Evolutionary conservation across 2,329 filamentous ascomycete genomes (phyloP).

Genomic region (Trichoderma sp.): DNA sequence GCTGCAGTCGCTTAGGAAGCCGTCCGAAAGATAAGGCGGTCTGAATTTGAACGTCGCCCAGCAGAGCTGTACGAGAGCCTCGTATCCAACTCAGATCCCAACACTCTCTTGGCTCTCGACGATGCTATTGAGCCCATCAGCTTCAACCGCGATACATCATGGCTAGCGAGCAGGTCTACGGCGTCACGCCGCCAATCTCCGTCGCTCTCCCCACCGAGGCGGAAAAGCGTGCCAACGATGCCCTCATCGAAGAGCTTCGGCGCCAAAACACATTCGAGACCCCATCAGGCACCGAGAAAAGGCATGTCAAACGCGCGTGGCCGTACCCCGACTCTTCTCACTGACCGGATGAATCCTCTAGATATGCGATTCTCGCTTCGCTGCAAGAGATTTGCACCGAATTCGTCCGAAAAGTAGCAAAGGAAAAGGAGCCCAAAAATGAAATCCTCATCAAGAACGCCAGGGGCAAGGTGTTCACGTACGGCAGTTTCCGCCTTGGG

Average conservation of each 20-base stretch:
- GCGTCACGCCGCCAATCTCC: slow-evolving; percentile 83
- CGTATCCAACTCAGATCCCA: background rate
- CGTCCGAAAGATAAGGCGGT: background rate
- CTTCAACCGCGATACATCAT: slow-evolving; percentile 26
- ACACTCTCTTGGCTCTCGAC: background rate
- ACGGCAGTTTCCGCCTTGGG: slow-evolving; percentile 90
- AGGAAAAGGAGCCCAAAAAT: slow-evolving; percentile 67
- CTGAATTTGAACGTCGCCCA: no score
- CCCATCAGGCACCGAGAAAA: slow-evolving; percentile 75
- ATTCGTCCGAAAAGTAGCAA: slow-evolving; percentile 80
- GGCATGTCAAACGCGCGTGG: slow-evolving; percentile 47
- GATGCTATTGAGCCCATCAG: background rate
- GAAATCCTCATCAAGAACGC: slow-evolving; percentile 76
- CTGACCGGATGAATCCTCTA: slow-evolving; percentile 32
- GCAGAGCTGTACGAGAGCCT: background rate
- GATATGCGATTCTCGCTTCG: slow-evolving; percentile 68
- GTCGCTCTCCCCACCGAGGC: slow-evolving; percentile 68
- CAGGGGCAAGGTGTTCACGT: slow-evolving; percentile 91
- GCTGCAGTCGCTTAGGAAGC: background rate
- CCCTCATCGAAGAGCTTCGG: slow-evolving; percentile 79
- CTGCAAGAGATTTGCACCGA: slow-evolving; percentile 79
- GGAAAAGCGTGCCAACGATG: slow-evolving; percentile 73
- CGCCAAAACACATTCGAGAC: slow-evolving; percentile 89
- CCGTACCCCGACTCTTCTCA: background rate
- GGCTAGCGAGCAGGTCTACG: slow-evolving; percentile 44